Evolutionary conservation across 768 basidiomycete species (phyloP), one percentile per base, ranked within the genome.

Genomic region (Kwoniella sp.): DNA sequence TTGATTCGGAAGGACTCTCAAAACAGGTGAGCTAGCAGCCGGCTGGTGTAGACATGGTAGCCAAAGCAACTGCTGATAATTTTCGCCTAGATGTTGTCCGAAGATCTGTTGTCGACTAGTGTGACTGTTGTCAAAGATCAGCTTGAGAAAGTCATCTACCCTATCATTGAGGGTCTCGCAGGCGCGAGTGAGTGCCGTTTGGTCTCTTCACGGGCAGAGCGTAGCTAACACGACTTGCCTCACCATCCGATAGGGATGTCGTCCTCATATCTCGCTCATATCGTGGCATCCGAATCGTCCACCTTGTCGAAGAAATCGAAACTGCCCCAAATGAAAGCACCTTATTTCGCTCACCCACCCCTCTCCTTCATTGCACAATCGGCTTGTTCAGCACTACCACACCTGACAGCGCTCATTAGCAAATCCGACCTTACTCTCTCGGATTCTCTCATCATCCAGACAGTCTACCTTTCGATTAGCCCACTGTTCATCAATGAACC

Each of bases 401-500:
- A 87, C 31, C 85, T 98, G 55, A 88, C 89, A 66, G 83, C 84
- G 12, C 84, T 98, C 31, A 84, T 97, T 59, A 86, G 86, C 54
- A 86, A 88, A 0, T 88, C 74, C 83, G 85, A 65, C 85, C 89
- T 69, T 83, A 70, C 89, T 0, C 90, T 98, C 88, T 90, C 91
- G 1, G 96, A 98, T 67, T 81, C 87, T 0, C 90, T 97, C 71
- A 90, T 97, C 74, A 96, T 97, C 56, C 89, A 91, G 70, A 88
- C 89, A 0, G 90, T 96, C 2, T 98, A 95, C 79, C 89, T 97
- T 57, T 87, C 93, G 2, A 92, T 97, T 69, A 91, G 91, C 7
- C 94, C 95, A 0, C 93, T 98, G 79, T 98, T 98, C 74, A 87
- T 92, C 4, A 87, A 87, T n/a, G 91, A 92, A 47, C 82, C 83